A percentile compares a stretch with the other conserved stretches of the same genome.
Evolutionary conservation across 2,329 filamentous ascomycete genomes (phyloP).

Genomic region (Ascochyta rabiei): DNA sequence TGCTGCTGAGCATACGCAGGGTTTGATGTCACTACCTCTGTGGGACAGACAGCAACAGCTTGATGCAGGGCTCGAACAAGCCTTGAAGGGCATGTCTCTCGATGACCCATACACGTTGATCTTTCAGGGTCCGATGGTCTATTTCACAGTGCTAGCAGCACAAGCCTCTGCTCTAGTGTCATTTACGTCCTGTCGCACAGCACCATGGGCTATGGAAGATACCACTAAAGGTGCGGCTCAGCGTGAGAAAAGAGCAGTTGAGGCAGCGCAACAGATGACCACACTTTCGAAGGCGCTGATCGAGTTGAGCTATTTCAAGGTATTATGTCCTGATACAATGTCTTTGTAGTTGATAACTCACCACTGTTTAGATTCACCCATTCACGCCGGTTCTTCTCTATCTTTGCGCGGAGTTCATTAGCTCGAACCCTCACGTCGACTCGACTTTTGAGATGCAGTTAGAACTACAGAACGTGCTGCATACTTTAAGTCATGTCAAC

Average conservation of each 20-base stretch:
- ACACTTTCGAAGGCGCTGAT: slow-evolving; percentile 2
- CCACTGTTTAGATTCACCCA: not conserved
- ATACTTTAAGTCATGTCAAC: not conserved
- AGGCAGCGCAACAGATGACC: slow-evolving; percentile 4
- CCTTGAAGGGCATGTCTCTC: slow-evolving; percentile 1
- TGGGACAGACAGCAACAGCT: slow-evolving; percentile 8
- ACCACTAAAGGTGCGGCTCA: not conserved
- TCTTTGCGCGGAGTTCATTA: slow-evolving; percentile 1
- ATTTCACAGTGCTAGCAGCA: slow-evolving; percentile 3
- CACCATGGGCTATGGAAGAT: slow-evolving; percentile 4
- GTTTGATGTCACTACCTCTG: not conserved
- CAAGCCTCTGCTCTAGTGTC: slow-evolving; percentile 1
- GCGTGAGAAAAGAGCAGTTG: slow-evolving; percentile 1
- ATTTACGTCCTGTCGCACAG: slow-evolving; percentile 2
- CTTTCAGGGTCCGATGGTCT: slow-evolving; percentile 3
- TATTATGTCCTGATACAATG: not conserved
- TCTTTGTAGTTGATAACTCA: not conserved
- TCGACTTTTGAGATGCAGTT: slow-evolving; percentile 5
- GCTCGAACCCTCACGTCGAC: not conserved
- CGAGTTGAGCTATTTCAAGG: slow-evolving; percentile 8
- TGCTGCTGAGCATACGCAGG: slow-evolving; percentile 3
- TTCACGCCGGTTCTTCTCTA: slow-evolving; percentile 7
- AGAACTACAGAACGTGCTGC: not conserved
- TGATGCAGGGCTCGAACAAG: not conserved
- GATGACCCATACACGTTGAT: slow-evolving; percentile 5